Evolutionary conservation across 202 grass and related monocot species (phyloP).

Genomic region (Carex arenaria): DNA sequence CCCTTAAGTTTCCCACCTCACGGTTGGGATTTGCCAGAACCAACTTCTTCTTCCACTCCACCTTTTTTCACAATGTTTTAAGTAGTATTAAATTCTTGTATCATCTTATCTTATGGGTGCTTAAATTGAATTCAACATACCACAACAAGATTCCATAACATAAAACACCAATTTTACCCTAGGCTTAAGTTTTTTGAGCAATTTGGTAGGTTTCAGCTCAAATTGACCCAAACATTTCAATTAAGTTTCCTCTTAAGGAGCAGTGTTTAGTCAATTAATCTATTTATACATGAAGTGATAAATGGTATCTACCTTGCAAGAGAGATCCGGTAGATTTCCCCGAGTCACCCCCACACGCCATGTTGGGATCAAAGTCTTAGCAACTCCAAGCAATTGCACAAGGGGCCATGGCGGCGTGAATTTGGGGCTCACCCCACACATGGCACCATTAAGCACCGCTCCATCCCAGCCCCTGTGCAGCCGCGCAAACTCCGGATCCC

Average conservation of each 20-base stretch:
- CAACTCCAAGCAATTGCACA: slow-evolving; percentile 64
- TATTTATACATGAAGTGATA: not conserved
- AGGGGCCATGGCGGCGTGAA: slow-evolving; percentile 89
- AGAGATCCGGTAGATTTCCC: slow-evolving; percentile 63
- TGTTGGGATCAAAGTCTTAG: slow-evolving; percentile 53
- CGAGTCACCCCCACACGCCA: slow-evolving; percentile 73
- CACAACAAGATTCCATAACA: not conserved
- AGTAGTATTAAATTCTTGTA: slow-evolving; percentile 42
- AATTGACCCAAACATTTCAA: not conserved
- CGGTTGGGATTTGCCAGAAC: slow-evolving; percentile 53
- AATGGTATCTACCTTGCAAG: slow-evolving; percentile 51
- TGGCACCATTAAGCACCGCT: slow-evolving; percentile 77
- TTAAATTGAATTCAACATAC: not conserved
- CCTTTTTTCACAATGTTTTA: slow-evolving; percentile 53
- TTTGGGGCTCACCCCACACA: slow-evolving; percentile 80
- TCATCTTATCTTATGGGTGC: slow-evolving; percentile 33
- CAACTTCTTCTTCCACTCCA: slow-evolving; percentile 65
- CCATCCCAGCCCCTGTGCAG: slow-evolving; percentile 46
- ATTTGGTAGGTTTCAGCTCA: not conserved
- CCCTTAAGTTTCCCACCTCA: slow-evolving; percentile 40
- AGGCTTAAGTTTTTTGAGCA: not conserved
- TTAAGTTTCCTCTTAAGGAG: no score
- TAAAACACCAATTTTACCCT: not conserved
- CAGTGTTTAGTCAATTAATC: not conserved
- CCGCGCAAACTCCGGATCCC: not conserved